A percentile compares a stretch with the other conserved stretches of the same genome.
Conservation (phyloP, 192 early-diverging fungal species). For the Backusella morwellensis region DNA sequence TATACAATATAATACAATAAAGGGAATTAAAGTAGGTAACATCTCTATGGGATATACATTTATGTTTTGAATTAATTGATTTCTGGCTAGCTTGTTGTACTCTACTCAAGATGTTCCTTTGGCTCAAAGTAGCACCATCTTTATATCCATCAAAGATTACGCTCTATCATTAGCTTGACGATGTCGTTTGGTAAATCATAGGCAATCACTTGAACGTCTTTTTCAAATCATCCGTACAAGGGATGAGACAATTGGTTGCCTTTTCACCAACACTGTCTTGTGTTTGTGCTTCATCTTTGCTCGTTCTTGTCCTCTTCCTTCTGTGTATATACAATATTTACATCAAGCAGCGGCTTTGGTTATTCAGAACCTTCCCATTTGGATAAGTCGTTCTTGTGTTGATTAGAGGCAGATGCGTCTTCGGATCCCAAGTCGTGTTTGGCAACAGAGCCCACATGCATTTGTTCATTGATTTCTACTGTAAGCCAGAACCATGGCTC, state of each 20-base stretch:
- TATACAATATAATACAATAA: no score
- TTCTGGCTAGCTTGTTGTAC: no score
- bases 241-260: constrained; percentile 55
- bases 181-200: no score
- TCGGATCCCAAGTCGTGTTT: constrained; percentile 35
- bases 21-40: no score
- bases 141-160: no score
- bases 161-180: no score
- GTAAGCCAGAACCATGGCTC: constrained; percentile 56
- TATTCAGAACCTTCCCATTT: constrained; percentile 35
- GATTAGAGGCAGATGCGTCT: constrained; percentile 16
- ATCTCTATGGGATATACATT: no score
- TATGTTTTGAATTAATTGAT: no score
- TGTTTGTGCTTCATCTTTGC: constrained; percentile 58
- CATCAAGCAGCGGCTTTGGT: constrained; percentile 34
- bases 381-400: constrained; percentile 22
- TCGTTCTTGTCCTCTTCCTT: constrained; percentile 40
- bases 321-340: constrained; percentile 40
- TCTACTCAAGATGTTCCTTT: no score
- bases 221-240: constrained; percentile 49
- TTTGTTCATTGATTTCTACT: constrained; percentile 67
- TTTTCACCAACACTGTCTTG: constrained; percentile 55
- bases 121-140: no score
- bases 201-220: constrained; percentile 59
- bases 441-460: constrained; percentile 50